phyloP scores from a whole-genome alignment of 257 asterid species.

The Catharanthus roseus region DNA sequence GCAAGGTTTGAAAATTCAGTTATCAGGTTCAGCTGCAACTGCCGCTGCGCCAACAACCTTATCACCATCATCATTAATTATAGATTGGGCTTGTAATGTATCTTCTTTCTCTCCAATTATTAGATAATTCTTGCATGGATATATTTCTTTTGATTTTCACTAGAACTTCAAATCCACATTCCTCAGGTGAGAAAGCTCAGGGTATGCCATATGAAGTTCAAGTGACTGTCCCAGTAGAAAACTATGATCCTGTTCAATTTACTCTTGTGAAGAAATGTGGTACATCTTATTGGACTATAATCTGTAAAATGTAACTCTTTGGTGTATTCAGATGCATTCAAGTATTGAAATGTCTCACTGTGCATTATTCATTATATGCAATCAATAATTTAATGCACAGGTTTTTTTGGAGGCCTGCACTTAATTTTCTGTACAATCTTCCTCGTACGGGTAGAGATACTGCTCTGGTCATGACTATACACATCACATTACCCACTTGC shows the following conservation, averaged over 20 bases:
- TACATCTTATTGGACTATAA: conserved; percentile 28
- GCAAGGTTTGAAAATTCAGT: conserved; percentile 56
- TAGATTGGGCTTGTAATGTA: conserved; percentile 76
- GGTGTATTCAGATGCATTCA: background rate
- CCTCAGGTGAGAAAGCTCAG: conserved; percentile 62
- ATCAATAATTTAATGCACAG: too few relatives aligned
- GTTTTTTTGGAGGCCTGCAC: too few relatives aligned
- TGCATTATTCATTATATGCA: too few relatives aligned
- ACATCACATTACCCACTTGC: too few relatives aligned
- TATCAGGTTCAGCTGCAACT: conserved; percentile 80
- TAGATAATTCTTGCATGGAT: background rate
- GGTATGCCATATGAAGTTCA: conserved; percentile 71
- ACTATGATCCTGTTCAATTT: conserved; percentile 70
- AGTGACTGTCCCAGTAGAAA: conserved; percentile 72
- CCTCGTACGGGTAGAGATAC: too few relatives aligned
- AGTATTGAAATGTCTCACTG: too few relatives aligned
- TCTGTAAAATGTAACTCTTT: background rate
- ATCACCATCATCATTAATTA: conserved; percentile 59
- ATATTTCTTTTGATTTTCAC: background rate
- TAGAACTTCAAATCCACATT: conserved; percentile 16
- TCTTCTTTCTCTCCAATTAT: background rate
- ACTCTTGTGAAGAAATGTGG: conserved; percentile 77
- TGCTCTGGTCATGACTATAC: too few relatives aligned
- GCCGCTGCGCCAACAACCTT: conserved; percentile 82
- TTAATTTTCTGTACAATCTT: too few relatives aligned